These are phyloP conservation scores for Plasmodium sp. DNA, from an alignment of 169 alveolate species.

Conservation along the genomic window DNA sequence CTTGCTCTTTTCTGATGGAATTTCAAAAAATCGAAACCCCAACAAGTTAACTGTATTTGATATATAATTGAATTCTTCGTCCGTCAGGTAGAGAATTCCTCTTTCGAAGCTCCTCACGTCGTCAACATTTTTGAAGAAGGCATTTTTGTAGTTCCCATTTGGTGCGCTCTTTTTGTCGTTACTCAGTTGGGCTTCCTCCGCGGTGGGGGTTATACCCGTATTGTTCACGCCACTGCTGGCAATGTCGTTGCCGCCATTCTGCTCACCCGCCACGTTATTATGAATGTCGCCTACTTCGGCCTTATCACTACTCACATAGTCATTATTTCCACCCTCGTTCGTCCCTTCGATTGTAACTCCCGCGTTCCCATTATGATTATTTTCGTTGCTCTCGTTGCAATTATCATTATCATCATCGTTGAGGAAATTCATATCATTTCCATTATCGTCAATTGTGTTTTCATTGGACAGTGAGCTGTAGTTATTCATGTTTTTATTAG, in stretches of 20 bases:
- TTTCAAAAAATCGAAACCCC: conserved; percentile 74
- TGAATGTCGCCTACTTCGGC: background rate
- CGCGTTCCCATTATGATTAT: background rate
- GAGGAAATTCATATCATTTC: conserved; percentile 23
- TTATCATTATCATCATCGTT: conserved; percentile 39
- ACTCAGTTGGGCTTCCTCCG: background rate
- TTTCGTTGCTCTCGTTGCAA: background rate
- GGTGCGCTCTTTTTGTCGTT: background rate
- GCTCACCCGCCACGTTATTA: background rate
- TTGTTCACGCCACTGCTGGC: background rate
- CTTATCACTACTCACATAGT: background rate
- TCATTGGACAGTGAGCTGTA: conserved; percentile 38
- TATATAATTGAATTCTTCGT: conserved; percentile 48
- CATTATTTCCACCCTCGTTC: background rate
- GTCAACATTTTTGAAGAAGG: conserved; percentile 41
- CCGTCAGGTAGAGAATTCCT: conserved; percentile 52
- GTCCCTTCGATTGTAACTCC: background rate
- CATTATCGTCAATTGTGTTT: conserved; percentile 60
- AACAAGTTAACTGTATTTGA: conserved; percentile 43
- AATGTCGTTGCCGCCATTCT: background rate
- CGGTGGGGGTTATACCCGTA: background rate
- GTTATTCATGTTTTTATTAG: conserved; percentile 6
- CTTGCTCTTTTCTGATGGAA: conserved; percentile 22
- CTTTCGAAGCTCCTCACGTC: conserved; percentile 62
- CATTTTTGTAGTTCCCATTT: background rate